Base-by-base conservation (phyloP, 2,329 filamentous ascomycete genomes). In the Verticillium nubilum region DNA sequence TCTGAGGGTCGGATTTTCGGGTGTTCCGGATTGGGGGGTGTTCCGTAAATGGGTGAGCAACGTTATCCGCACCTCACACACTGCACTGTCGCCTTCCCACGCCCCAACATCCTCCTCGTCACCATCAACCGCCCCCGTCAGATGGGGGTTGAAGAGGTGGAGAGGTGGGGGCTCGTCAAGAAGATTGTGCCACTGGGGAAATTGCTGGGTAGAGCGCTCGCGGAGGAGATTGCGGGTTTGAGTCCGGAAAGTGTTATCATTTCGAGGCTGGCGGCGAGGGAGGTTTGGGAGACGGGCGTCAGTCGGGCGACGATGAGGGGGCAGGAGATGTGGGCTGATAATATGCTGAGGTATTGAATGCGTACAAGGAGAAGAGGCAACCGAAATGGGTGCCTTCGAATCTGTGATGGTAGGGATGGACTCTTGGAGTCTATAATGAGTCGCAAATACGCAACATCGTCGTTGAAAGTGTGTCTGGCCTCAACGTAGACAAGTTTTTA, bases 71-170 rank as follows among this genome's bases (percentile, higher is more conserved):
- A 72, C 26, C 60, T 73, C 35, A 62, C 69, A 19, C 64, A 72
- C 62, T 69, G 65, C 61, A 62, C 74, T 28, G 58, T 78, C 47
- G 70, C 71, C 25, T 79, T 78, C 63, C 78, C 78, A 5, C 69
- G 69, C 4, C 69, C 72, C 23, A 69, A 74, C 58, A 72, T 78
- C 31, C 69, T 79, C 13, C 72, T 77, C 12, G 73, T 79, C 26
- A 78, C 77, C 2, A 73, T 80, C 62, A 78, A 79, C 60, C 73
- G 76, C 2, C 73, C 76, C 0, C 62, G 70, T 25, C 66, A 69
- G 17, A 56, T 73, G 29, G 58, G 56, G 0, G 68, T 65, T 2
- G 61, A 71, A 25, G 42, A 50, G 42, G n/a, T 71, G 72, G 60
- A 67, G 5, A 64, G 67, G n/a, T 74, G 70, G 70, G 70, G 70